phyloP scores from a whole-genome alignment of 2,329 filamentous ascomycete genomes.

The Penicillium sp. region DNA sequence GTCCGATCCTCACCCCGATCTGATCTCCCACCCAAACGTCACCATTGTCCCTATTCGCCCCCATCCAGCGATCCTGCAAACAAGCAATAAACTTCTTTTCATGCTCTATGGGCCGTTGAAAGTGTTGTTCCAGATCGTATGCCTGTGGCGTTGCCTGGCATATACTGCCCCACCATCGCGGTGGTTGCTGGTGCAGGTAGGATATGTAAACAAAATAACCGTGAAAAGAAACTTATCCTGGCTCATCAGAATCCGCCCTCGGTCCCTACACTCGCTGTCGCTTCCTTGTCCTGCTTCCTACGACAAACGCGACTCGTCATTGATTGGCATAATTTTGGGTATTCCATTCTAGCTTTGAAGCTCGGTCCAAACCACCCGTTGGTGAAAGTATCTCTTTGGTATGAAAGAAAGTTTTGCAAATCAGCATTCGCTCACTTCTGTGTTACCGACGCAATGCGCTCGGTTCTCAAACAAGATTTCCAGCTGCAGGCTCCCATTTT shows the following conservation, averaged over 20 bases:
- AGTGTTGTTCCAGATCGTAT: constrained; percentile 76
- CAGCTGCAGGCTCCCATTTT: constrained; percentile 64
- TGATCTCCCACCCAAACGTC: constrained; percentile 68
- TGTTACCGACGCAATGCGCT: constrained; percentile 86
- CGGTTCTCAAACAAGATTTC: constrained; percentile 68
- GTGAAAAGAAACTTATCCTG: neutral
- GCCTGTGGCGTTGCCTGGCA: constrained; percentile 68
- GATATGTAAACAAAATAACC: constrained; percentile 9
- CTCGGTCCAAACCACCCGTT: constrained; percentile 67
- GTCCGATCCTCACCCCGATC: constrained; percentile 75
- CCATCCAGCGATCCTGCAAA: constrained; percentile 66
- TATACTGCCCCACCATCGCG: constrained; percentile 72
- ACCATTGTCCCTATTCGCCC: constrained; percentile 68
- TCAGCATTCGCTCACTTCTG: constrained; percentile 74
- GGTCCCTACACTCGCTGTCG: constrained; percentile 82
- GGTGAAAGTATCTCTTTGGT: constrained; percentile 73
- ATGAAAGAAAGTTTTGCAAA: constrained; percentile 72
- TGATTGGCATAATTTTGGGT: constrained; percentile 99
- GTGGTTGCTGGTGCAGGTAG: constrained; percentile 82
- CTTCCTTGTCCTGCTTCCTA: constrained; percentile 69
- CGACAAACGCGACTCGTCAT: constrained; percentile 81
- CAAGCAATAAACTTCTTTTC: constrained; percentile 72
- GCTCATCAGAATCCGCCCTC: constrained; percentile 78
- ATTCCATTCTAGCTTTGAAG: constrained; percentile 78
- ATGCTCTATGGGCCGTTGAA: constrained; percentile 78